Base-by-base conservation (phyloP, 495 filamentous ascomycete genomes). In the Jackrogersella multiformis region DNA sequence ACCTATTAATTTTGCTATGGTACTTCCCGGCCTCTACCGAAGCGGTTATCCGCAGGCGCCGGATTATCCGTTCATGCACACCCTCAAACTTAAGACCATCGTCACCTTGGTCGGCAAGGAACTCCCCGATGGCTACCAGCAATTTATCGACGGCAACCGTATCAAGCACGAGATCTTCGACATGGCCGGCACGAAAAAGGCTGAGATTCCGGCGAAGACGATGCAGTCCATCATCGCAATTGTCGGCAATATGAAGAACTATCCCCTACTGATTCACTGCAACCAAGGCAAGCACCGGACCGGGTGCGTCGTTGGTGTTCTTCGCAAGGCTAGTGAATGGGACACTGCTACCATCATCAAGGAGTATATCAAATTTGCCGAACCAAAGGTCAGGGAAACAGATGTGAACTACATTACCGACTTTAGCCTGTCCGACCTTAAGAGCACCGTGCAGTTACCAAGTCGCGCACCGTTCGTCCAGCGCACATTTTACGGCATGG, bases 221-320 rank as follows among this genome's bases (percentile, higher is more conserved):
- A 89, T 96, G 78, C 80, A 80, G 57, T 77, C 82, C 8, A 88
- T 91, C 42, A 79, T 94, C 12, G 74, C 83, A 2, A 74, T 93
- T 45, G 80, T 93, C 23, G 77, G 91, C 34, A 82, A 93, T 70
- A 78, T 81, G 5, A 72, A 79, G 10, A 92, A 92, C 56, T 86
- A 93, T 60, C 92, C 92, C 0, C 69, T 96, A 0, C 79, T 95
- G 35, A 86, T 96, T 30, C 92, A 96, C 69, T 96, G 92, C 78
- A 96, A 96, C 69, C 92, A 95, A 68, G 92, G 92, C 61, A 93
- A 90, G 85, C 92, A 96, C 69, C 90, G 92, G 20, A 96, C 92
- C 26, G 92, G 92, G 35, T 95, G 92, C 69, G 86, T 92, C 8
- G 83, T 92, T 39, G 92, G 82, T 16, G 86, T 88, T 56, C 81